Evolutionary conservation across 106 monocot species (phyloP), one percentile per base, ranked within the genome.

Genomic region (Dendrobium nobile): DNA sequence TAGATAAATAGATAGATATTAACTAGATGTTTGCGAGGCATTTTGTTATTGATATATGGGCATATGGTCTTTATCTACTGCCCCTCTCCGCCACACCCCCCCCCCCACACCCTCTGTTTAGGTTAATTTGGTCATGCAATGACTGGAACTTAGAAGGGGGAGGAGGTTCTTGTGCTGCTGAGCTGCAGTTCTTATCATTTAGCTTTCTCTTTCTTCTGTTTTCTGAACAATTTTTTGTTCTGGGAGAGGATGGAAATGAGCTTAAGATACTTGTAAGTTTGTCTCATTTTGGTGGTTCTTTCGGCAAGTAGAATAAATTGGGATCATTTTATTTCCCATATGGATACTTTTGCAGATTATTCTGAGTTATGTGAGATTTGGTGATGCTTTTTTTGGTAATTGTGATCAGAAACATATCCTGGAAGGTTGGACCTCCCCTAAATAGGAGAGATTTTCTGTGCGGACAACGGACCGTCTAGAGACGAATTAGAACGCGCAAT

Each of bases 91-190:
- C 27, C 27, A 0, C 27, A 0, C 27, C 27, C 27, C 27, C 27
- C 17, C 54, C 22, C 58, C 58, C n/a, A n/a, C n/a, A n/a, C 59
- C 48, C 44, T 59, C 40, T 58, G 8, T 28, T 61, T 43, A 74
- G 24, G 13, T 11, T 40, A 55, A 22, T 55, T 1, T 45, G 82
- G 54, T 82, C 82, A 76, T 75, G 24, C 59, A 8, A 1, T 44
- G 75, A 45, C 41, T 44, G 45, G 61, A 64, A 8, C 44, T 37
- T 37, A 33, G 44, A 43, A 31, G 75, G 82, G 18, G 75, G 31
- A 31, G 44, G 75, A 82, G 75, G 81, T 75, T 58, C 81, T 81
- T 55, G 74, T 75, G 54, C 40, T 54, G 18, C 5, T 80, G 48
- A 65, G 37, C 19, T 37, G 20, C 16, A 77, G 77, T 4, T 24